A percentile compares a stretch with the other conserved stretches of the same genome.
phyloP scores from a whole-genome alignment of 768 basidiomycete genomes.

The Candolleomyces eurysporus region DNA sequence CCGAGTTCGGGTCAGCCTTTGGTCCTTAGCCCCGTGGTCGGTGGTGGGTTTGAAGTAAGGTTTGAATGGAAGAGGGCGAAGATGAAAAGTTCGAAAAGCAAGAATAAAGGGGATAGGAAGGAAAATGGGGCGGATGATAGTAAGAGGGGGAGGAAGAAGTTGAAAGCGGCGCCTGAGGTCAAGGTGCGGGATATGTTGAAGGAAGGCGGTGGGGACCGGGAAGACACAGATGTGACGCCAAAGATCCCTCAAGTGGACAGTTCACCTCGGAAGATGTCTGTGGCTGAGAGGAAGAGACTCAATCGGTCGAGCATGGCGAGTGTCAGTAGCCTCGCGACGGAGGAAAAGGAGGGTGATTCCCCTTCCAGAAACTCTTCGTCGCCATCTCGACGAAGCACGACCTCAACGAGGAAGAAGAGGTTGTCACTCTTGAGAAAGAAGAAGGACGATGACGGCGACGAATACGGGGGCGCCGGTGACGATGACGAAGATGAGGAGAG shows the following conservation, averaged over 20 bases:
- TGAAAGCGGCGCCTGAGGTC: conserved; percentile 8
- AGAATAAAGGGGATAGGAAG: conserved; percentile 16
- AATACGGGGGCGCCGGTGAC: conserved; percentile 13
- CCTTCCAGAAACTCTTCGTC: conserved; percentile 12
- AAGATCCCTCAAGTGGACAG: not conserved
- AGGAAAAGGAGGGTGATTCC: not conserved
- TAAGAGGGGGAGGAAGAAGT: conserved; percentile 14
- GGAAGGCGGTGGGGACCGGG: not conserved
- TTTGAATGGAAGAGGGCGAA: conserved; percentile 77
- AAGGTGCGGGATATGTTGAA: conserved; percentile 3
- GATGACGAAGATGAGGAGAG: conserved; percentile 73
- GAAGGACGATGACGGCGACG: conserved; percentile 4
- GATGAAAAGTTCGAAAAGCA: conserved; percentile 26
- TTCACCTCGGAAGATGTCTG: conserved; percentile 17
- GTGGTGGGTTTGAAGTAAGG: conserved; percentile 60
- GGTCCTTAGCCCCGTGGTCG: conserved; percentile 13
- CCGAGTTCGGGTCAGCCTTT: not conserved
- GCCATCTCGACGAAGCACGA: conserved; percentile 6
- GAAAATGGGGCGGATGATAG: conserved; percentile 7
- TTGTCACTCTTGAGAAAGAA: conserved; percentile 5
- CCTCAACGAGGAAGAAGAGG: conserved; percentile 15
- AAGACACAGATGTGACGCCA: not conserved
- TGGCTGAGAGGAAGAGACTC: conserved; percentile 16
- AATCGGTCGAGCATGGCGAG: conserved; percentile 38
- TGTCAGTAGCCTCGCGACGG: conserved; percentile 13